Evolutionary conservation across 257 asterid genomes (phyloP).

Genomic region (Perilla frutescens): DNA sequence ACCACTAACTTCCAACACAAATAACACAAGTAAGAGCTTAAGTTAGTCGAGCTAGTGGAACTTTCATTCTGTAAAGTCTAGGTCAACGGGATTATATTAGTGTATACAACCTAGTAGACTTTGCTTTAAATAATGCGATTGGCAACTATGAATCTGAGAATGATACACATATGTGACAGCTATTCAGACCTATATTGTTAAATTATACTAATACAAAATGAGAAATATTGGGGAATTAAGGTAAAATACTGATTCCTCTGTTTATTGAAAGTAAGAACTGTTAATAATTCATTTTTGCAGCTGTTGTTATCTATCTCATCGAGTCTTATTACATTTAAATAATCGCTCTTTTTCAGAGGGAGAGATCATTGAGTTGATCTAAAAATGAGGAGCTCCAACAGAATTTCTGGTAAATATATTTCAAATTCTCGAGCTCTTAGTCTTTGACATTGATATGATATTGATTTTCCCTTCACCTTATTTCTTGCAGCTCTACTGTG

Average conservation of each 20-base stretch:
- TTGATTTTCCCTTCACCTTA: not conserved
- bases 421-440: not conserved
- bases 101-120: not conserved
- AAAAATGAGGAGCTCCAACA: not conserved
- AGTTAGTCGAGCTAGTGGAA: no score
- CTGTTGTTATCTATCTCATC: no score
- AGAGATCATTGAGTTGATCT: not conserved
- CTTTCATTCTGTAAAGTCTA: no score
- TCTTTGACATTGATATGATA: not conserved
- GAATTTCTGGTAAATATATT: not conserved
- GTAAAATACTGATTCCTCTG: no score
- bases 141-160: not conserved
- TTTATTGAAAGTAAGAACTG: not conserved
- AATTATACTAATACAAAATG: not conserved
- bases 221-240: no score
- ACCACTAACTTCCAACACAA: no score
- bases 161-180: not conserved
- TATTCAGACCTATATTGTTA: not conserved
- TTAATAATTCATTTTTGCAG: not conserved
- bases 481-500: not conserved
- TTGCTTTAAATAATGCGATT: not conserved
- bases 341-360: not conserved
- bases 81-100: not conserved
- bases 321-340: no score
- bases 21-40: no score